Conservation (phyloP, 2,329 filamentous ascomycete genomes). For the Diaporthe vaccinii region DNA sequence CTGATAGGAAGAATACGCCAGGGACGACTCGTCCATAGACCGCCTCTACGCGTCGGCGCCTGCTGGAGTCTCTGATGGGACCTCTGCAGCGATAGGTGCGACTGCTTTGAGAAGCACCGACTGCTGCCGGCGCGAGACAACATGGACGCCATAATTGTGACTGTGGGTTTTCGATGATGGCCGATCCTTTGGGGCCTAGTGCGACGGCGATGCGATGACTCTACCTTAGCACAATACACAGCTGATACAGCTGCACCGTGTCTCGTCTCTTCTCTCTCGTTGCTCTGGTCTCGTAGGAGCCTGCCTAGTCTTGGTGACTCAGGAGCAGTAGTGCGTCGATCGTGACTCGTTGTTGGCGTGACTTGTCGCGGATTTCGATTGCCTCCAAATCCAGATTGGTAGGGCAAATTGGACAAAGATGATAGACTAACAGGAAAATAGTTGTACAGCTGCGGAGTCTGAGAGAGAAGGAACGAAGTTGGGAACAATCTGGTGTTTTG, state of each 20-base stretch:
- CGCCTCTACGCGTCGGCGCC: constrained; percentile 14
- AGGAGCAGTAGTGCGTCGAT: not conserved
- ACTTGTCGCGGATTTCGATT: not conserved
- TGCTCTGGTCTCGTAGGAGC: constrained; percentile 10
- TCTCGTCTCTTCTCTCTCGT: not conserved
- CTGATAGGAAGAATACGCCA: constrained; percentile 22
- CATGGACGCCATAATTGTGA: constrained; percentile 15
- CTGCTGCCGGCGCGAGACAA: constrained; percentile 17
- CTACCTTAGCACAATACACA: not conserved
- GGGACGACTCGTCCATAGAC: constrained; percentile 21
- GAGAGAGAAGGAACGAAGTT: not conserved
- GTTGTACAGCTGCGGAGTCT: not conserved
- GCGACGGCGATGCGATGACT: constrained; percentile 14
- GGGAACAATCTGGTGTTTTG: not conserved
- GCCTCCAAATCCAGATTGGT: not conserved
- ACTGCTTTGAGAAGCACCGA: constrained; percentile 3
- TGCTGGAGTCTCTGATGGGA: constrained; percentile 1
- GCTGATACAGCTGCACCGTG: constrained; percentile 1
- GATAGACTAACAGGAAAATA: too few species aligned
- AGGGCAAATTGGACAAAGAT: not conserved
- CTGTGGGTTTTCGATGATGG: not conserved
- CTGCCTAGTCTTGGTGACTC: constrained; percentile 16
- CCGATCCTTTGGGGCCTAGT: not conserved
- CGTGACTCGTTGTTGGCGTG: not conserved
- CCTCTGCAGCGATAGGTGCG: constrained; percentile 18